Conservation (phyloP, 352 stramenopile species). For the Pythium guiyangense region DNA sequence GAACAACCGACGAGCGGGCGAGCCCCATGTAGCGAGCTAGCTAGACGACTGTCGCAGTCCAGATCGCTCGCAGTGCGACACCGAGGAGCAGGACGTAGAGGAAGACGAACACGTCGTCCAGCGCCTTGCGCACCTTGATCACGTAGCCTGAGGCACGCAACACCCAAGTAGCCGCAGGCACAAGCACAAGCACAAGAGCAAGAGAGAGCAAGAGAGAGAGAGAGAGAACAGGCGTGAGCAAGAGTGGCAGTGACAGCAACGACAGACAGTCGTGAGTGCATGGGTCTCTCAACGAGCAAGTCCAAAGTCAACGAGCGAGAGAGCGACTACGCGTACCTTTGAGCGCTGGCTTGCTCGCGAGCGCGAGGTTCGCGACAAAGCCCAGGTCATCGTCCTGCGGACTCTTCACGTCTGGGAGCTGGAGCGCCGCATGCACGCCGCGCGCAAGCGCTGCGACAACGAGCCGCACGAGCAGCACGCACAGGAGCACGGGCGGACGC, state of each 20-base stretch:
- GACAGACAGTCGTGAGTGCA: too few relatives aligned
- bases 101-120: constrained; percentile 77
- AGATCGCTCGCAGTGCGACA: constrained; percentile 42
- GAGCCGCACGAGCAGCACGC: too few relatives aligned
- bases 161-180: not conserved
- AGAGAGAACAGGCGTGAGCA: too few relatives aligned
- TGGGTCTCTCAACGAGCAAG: too few relatives aligned
- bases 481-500: constrained; percentile 61
- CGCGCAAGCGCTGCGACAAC: too few relatives aligned
- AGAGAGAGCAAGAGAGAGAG: too few relatives aligned
- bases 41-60: constrained; percentile 11
- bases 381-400: constrained; percentile 63
- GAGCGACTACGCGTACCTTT: constrained; percentile 42
- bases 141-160: constrained; percentile 41
- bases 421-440: constrained; percentile 26
- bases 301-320: too few relatives aligned
- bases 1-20: too few relatives aligned
- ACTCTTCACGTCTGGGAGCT: constrained; percentile 57
- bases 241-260: too few relatives aligned
- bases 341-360: constrained; percentile 51
- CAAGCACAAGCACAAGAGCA: not conserved
- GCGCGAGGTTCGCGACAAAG: constrained; percentile 53
- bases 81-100: constrained; percentile 56
- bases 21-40: too few relatives aligned
- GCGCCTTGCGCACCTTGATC: constrained; percentile 56